Percentiles rank a stretch among this genome's conserved stretches.
phyloP scores from a whole-genome alignment of 257 asterid genomes.

The Pogostemon cablin region DNA sequence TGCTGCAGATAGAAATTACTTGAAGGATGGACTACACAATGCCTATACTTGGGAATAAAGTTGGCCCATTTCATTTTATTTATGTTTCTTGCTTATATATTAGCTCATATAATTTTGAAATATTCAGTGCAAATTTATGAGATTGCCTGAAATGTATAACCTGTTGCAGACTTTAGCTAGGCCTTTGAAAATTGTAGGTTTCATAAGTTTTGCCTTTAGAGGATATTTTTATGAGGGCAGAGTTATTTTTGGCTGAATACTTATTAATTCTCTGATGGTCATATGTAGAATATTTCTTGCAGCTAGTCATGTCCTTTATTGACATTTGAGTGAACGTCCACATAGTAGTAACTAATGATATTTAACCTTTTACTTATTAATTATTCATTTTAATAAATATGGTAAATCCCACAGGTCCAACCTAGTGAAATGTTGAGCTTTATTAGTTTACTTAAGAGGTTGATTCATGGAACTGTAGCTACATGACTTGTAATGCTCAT shows the following conservation, averaged over 20 bases:
- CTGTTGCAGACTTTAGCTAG: conserved; percentile 23
- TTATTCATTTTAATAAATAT: too few species aligned
- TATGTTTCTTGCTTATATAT: conserved; percentile 36
- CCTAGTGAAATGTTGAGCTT: too few species aligned
- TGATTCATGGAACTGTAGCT: too few species aligned
- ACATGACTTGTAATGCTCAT: too few species aligned
- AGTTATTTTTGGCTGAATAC: conserved; percentile 12
- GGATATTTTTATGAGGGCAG: conserved; percentile 21
- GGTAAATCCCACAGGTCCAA: too few species aligned
- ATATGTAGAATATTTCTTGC: conserved; percentile 20
- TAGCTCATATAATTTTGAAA: conserved; percentile 26
- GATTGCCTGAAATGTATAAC: conserved; percentile 8
- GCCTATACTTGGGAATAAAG: conserved; percentile 27
- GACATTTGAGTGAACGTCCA: not conserved
- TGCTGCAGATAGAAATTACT: conserved; percentile 14
- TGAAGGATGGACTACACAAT: conserved; percentile 32
- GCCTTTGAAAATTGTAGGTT: conserved; percentile 23
- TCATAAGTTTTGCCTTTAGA: conserved; percentile 16
- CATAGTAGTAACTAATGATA: not conserved
- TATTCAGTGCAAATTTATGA: conserved; percentile 23
- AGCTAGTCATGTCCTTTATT: not conserved
- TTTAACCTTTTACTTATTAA: not conserved
- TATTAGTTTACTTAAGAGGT: too few species aligned
- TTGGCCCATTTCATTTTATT: conserved; percentile 42
- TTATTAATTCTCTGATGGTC: conserved; percentile 8